These are phyloP conservation scores for Petunia axillaris DNA, from an alignment of 257 asterid genomes.

Conservation along the genomic window DNA sequence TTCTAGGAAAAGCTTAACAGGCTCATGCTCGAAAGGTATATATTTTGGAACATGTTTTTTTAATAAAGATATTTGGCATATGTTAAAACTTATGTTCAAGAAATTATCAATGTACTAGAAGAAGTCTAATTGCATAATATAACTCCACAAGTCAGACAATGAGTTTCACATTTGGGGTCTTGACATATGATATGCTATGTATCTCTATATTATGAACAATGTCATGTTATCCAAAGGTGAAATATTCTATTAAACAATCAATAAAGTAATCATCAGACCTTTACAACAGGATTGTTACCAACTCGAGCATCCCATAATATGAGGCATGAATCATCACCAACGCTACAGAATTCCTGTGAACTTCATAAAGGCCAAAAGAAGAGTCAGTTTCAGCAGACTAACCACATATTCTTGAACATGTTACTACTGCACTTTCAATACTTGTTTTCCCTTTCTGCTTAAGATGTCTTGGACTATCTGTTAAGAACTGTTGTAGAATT, in stretches of 20 bases:
- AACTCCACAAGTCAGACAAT: not conserved
- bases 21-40: not conserved
- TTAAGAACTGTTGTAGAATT: slow-evolving; percentile 14
- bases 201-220: not conserved
- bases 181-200: slow-evolving; percentile 13
- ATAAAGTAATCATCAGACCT: slow-evolving; percentile 47
- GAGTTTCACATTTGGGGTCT: slow-evolving; percentile 14
- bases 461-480: not conserved
- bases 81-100: slow-evolving; percentile 11
- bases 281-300: slow-evolving; percentile 69
- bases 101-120: not conserved
- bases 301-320: slow-evolving; percentile 95
- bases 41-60: not conserved
- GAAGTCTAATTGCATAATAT: slow-evolving; percentile 1
- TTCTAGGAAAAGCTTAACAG: not conserved
- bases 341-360: slow-evolving; percentile 97
- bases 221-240: not conserved
- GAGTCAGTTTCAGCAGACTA: slow-evolving; percentile 34
- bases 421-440: not conserved
- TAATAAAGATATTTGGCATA: not conserved
- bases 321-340: slow-evolving; percentile 98
- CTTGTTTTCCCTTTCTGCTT: not conserved
- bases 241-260: not conserved
- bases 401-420: slow-evolving; percentile 26
- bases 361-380: slow-evolving; percentile 46